Evolutionary conservation across 331 rosid genomes (phyloP).

Genomic region (Arachis monticola): DNA sequence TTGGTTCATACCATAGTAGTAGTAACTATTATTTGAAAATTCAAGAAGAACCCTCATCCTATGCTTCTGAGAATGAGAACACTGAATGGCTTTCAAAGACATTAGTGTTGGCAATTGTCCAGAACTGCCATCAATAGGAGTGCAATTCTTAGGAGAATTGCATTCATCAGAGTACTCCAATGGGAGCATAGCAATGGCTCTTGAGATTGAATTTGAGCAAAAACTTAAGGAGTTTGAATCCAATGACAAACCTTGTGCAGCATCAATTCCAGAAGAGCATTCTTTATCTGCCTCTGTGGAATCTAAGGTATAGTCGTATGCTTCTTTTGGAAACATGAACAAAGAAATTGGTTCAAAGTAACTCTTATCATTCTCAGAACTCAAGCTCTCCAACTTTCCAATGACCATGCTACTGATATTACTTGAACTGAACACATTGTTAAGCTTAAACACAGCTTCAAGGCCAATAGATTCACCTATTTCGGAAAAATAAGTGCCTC

Average conservation of each 20-base stretch:
- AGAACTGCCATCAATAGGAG: conserved; percentile 41
- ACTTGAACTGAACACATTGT: conserved; percentile 46
- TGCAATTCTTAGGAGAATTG: conserved; percentile 50
- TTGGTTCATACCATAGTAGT: neutral
- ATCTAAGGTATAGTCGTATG: conserved; percentile 52
- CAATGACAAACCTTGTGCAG: conserved; percentile 38
- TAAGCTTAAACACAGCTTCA: conserved; percentile 54
- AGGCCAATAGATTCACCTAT: conserved; percentile 29
- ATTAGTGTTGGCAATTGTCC: conserved; percentile 42
- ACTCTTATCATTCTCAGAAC: conserved; percentile 28
- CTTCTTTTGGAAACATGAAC: conserved; percentile 46
- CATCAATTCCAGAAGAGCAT: conserved; percentile 23
- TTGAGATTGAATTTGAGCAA: conserved; percentile 37
- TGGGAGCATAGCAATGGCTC: conserved; percentile 20
- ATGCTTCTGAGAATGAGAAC: conserved; percentile 28
- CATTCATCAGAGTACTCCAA: conserved; percentile 55
- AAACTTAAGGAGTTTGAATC: conserved; percentile 32
- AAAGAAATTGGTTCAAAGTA: conserved; percentile 54
- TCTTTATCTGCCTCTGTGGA: conserved; percentile 25
- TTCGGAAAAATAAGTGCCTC: neutral
- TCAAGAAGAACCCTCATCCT: conserved; percentile 47
- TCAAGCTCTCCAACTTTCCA: conserved; percentile 63
- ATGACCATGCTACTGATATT: conserved; percentile 45
- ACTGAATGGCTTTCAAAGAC: conserved; percentile 43
- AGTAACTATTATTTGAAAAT: conserved; percentile 28